A percentile compares a stretch with the other conserved stretches of the same genome.
phyloP scores from a whole-genome alignment of 148 eudicot species.

The Rhododendron williamsianum region DNA sequence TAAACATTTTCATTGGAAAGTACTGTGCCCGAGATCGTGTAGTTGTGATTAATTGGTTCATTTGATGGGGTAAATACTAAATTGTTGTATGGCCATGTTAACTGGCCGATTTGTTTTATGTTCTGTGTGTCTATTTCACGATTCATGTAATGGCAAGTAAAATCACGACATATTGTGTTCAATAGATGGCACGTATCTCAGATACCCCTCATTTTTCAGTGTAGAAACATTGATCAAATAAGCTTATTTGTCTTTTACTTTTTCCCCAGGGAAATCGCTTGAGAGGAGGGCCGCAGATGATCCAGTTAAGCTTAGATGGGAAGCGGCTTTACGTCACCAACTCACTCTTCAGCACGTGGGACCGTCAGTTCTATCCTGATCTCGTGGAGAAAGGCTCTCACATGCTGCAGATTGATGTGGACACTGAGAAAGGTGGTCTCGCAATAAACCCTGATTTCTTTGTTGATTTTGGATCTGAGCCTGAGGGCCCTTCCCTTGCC shows the following conservation, averaged over 20 bases:
- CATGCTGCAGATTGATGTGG: constrained; percentile 86
- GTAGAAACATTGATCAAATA: not conserved
- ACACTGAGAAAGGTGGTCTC: constrained; percentile 88
- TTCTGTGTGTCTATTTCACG: not conserved
- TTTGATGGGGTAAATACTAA: not conserved
- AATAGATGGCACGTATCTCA: not conserved
- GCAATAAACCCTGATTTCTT: constrained; percentile 71
- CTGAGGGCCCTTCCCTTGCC: constrained; percentile 89
- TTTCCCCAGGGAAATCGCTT: constrained; percentile 54
- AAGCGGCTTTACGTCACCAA: constrained; percentile 87
- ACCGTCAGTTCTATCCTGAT: constrained; percentile 88
- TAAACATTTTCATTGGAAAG: not conserved
- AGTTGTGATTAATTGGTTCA: not conserved
- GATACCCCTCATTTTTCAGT: not conserved
- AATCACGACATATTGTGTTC: not conserved
- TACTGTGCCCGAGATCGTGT: not conserved
- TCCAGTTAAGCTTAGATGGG: constrained; percentile 91
- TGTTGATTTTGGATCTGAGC: constrained; percentile 87
- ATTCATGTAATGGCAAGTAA: not conserved
- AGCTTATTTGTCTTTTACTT: not conserved
- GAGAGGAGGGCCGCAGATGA: constrained; percentile 99
- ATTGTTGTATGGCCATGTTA: not conserved
- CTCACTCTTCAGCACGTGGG: constrained; percentile 94
- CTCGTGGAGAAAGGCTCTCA: constrained; percentile 77
- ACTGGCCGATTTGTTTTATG: not conserved